Conservation (phyloP, 257 asterid genomes). For the Fraxinus anomala region DNA sequence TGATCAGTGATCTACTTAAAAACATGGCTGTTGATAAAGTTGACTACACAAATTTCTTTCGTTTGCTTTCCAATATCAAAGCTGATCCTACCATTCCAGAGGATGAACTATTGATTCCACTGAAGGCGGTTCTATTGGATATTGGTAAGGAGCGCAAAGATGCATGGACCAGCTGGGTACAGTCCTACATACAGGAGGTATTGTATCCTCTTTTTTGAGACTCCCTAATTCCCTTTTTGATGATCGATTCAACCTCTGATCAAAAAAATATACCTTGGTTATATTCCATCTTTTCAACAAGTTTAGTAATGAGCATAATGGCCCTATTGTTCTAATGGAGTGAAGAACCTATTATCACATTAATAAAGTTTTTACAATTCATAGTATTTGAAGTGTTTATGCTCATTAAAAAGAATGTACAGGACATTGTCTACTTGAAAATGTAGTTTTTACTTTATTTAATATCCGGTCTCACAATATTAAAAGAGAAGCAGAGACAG, state of each 20-base stretch:
- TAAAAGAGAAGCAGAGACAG: background rate
- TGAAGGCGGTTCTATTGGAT: conserved; percentile 91
- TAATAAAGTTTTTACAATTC: background rate
- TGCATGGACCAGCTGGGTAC: conserved; percentile 94
- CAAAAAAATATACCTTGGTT: no score
- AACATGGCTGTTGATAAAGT: conserved; percentile 98
- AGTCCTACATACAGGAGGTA: conserved; percentile 85
- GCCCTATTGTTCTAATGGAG: no score
- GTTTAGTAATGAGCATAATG: no score
- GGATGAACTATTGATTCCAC: conserved; percentile 71
- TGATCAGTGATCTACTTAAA: conserved; percentile 85
- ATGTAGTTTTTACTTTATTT: background rate
- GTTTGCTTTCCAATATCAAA: conserved; percentile 84
- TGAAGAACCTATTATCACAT: background rate
- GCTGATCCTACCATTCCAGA: conserved; percentile 64
- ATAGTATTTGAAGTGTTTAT: background rate
- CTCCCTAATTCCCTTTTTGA: no score
- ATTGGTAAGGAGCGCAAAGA: conserved; percentile 92
- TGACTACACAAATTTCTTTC: conserved; percentile 96
- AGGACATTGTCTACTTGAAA: background rate
- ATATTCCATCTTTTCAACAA: no score
- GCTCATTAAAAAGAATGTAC: background rate
- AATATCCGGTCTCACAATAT: background rate
- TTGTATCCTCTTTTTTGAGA: background rate
- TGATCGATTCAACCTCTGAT: no score